These are phyloP conservation scores for Mycena metata DNA, from an alignment of 768 basidiomycete species.

Conservation along the genomic window DNA sequence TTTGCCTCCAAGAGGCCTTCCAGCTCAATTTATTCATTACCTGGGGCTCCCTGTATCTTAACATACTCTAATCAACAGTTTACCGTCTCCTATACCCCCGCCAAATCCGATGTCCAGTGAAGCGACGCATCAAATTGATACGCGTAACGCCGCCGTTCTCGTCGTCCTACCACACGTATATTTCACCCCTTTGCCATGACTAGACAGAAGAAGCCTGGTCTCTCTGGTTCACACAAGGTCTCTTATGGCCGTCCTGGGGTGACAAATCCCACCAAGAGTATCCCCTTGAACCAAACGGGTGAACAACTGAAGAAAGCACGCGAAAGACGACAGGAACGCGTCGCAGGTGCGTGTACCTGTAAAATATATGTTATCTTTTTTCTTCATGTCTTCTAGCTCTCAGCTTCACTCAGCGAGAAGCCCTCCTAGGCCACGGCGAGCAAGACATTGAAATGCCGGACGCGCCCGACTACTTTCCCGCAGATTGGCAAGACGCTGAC, in stretches of 20 bases:
- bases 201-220: neutral
- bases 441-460: conserved; percentile 22
- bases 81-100: too few species aligned
- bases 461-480: neutral
- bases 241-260: conserved; percentile 6
- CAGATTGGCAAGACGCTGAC: conserved; percentile 1
- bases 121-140: too few species aligned
- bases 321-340: neutral
- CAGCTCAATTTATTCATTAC: too few species aligned
- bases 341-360: neutral
- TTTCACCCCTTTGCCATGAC: neutral
- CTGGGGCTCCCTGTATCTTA: too few species aligned
- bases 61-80: too few species aligned
- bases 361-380: neutral
- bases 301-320: neutral
- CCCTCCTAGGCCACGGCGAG: conserved; percentile 2
- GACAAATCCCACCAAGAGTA: neutral
- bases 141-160: too few species aligned
- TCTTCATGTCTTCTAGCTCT: neutral
- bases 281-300: conserved; percentile 2
- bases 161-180: too few species aligned
- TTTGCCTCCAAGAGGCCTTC: too few species aligned
- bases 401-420: conserved; percentile 9
- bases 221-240: neutral
- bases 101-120: too few species aligned